These are phyloP conservation scores for Gnomoniopsis smithogilvyi DNA, from an alignment of 2,329 filamentous ascomycete species.

Conservation along the genomic window DNA sequence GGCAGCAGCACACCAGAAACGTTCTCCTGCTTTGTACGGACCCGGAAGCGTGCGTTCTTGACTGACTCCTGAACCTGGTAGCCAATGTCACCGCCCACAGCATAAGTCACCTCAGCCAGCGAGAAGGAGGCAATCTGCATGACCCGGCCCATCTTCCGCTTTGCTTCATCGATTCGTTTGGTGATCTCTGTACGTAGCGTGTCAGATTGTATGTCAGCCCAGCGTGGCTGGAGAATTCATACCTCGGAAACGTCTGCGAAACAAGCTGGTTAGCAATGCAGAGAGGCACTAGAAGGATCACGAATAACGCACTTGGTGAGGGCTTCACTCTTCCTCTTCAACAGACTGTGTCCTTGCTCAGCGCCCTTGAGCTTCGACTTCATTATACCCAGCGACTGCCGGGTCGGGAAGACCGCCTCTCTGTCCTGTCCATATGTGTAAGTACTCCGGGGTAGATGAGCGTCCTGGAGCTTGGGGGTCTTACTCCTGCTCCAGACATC, in stretches of 20 bases:
- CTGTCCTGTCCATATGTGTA: slow-evolving; percentile 60
- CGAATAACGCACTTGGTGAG: slow-evolving; percentile 77
- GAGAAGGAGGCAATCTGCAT: slow-evolving; percentile 99
- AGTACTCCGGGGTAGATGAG: slow-evolving; percentile 4
- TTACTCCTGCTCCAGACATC: slow-evolving; percentile 40
- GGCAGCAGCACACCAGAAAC: slow-evolving; percentile 95
- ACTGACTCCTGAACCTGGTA: slow-evolving; percentile 98
- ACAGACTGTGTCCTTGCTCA: slow-evolving; percentile 84
- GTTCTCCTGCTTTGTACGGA: slow-evolving; percentile 96
- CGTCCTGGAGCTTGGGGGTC: slow-evolving; percentile 18
- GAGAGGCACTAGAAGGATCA: slow-evolving; percentile 2
- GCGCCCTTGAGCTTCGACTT: slow-evolving; percentile 96
- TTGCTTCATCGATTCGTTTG: slow-evolving; percentile 94
- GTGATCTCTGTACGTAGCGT: slow-evolving; percentile 71
- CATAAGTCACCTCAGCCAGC: slow-evolving; percentile 94
- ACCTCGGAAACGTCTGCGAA: slow-evolving; percentile 80
- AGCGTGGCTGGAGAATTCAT: slow-evolving; percentile 27
- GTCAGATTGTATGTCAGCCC: neutral
- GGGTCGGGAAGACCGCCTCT: slow-evolving; percentile 95
- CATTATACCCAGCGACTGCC: slow-evolving; percentile 95
- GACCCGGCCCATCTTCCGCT: slow-evolving; percentile 97
- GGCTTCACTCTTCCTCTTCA: slow-evolving; percentile 98
- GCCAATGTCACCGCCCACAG: slow-evolving; percentile 89
- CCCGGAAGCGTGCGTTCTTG: slow-evolving; percentile 85
- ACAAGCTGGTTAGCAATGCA: neutral